Evolutionary conservation across 768 basidiomycete species (phyloP), one percentile per base, ranked within the genome.

Genomic region (Leucosporidium yakuticum): DNA sequence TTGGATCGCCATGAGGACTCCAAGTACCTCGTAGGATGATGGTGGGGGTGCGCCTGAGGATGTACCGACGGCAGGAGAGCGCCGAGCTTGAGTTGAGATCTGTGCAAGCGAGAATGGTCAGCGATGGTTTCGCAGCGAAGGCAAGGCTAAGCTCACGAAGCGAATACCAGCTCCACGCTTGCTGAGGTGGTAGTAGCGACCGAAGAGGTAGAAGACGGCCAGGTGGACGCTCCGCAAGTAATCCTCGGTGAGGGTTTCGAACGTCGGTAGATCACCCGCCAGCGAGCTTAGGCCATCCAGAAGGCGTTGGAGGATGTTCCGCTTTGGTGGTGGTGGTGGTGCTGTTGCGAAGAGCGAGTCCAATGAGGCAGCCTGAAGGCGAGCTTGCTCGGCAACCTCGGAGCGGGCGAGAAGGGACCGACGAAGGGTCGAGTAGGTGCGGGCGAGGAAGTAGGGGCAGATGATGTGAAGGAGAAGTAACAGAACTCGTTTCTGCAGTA

Each of bases 201-300:
- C 76, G 27, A 65, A 70, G 58, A 76, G 73, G 70, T 75, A 76
- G 63, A 76, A 76, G n/a, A 76, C 31, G 32, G 76, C 73, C 27
- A 76, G 68, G 50, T 76, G 74, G 0, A 75, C 64, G 31, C 74
- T 69, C 27, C 72, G 58, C 14, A 75, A 48, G 53, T 74, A 71
- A 55, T 76, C 73, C 36, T 74, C 73, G 2, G 73, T 68, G 20
- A 76, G 44, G 1, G 69, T 59, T 47, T 74, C 73, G 64, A 74
- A 74, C 23, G 63, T 64, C 11, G 74, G 76, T 19, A 70, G 21
- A 20, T 76, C 71, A 19, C 50, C 29, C 15, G 69, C 68, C 7
- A 65, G 8, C 15, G 56, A 25, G 0, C 55, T 63, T 4, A 69
- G 27, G 3, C 66, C 29, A n/a, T 69, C 60, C 21, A 69, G 51